phyloP scores from a whole-genome alignment of 257 asterid species.

The Nicotiana obtusifolia region DNA sequence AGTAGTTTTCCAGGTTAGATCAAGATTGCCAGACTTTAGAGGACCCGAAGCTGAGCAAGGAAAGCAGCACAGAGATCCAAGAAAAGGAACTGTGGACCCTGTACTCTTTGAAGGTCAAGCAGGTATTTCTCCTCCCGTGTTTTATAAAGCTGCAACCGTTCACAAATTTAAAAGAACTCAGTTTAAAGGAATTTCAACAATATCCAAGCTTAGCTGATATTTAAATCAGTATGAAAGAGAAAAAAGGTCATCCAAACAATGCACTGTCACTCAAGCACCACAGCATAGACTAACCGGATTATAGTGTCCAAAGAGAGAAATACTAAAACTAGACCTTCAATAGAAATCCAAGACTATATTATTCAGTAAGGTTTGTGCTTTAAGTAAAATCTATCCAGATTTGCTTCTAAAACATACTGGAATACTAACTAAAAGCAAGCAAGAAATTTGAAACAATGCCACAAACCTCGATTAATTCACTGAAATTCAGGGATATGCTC shows the following conservation, averaged over 20 bases:
- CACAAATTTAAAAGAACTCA: slow-evolving; percentile 7
- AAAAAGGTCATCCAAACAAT: too few relatives aligned
- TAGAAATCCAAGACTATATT: too few relatives aligned
- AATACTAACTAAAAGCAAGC: background rate
- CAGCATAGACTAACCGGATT: too few relatives aligned
- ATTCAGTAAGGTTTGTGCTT: too few relatives aligned
- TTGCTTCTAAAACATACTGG: background rate
- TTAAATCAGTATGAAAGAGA: too few relatives aligned
- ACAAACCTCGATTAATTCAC: background rate
- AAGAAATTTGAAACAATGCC: background rate
- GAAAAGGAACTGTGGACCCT: slow-evolving; percentile 81
- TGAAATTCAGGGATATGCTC: background rate
- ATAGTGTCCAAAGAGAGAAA: too few relatives aligned
- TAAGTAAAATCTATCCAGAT: background rate
- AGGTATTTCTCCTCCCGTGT: slow-evolving; percentile 79
- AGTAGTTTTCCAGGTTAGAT: slow-evolving; percentile 7
- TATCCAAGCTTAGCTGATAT: background rate
- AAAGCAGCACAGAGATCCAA: slow-evolving; percentile 89
- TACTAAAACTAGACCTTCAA: too few relatives aligned
- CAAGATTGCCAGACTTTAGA: slow-evolving; percentile 20
- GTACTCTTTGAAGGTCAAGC: slow-evolving; percentile 82
- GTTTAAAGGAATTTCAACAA: background rate
- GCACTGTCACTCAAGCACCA: too few relatives aligned
- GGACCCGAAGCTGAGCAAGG: slow-evolving; percentile 84
- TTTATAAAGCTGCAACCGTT: slow-evolving; percentile 65